Evolutionary conservation across 2,329 filamentous ascomycete species (phyloP), one percentile per base, ranked within the genome.

Genomic region (Calcarisporium arbuscula): DNA sequence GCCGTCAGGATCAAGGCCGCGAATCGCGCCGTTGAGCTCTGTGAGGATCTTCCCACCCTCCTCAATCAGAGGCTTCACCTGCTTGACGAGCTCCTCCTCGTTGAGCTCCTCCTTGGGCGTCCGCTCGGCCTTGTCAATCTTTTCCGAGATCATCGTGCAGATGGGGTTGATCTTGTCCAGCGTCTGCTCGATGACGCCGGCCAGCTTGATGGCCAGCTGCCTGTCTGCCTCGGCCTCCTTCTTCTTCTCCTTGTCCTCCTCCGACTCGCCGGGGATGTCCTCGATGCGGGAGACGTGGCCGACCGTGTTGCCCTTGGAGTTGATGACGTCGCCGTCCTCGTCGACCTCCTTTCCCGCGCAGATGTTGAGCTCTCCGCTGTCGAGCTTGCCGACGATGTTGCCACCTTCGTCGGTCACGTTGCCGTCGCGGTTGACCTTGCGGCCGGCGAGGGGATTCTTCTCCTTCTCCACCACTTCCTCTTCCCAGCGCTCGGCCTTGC

Each of bases 31-130:
- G 54, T 95, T 92, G 60, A 83, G 82, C 60, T 95, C 89, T 48
- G 82, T 80, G 11, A 95, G 72, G 53, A 94, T 87, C 46, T 78
- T 80, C 35, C 79, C 76, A 30, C 81, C 88, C 58, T 95, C 84
- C 58, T 95, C 88, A 52, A 95, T 86, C 11, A 95, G 72, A 1
- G 89, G 89, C 60, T 82, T 85, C 50, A 95, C 86, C 38, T 88
- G 74, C 56, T 85, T 78, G 52, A 95, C 88, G 5, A 95, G 77
- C 47, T 85, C 75, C 52, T 95, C 86, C 57, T 95, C 89, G 52
- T 95, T 87, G 17, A 90, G 80, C 49, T 95, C 87, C 5, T 94
- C 85, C 60, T 86, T 83, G 28, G 84, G 82, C 19, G 82, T 85
- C 45, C 78, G 76, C 58, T 95, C 85, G 19, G 85, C 86, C 36